These are phyloP conservation scores for Lactarius evosmus DNA, from an alignment of 768 basidiomycete species.

Conservation along the genomic window DNA sequence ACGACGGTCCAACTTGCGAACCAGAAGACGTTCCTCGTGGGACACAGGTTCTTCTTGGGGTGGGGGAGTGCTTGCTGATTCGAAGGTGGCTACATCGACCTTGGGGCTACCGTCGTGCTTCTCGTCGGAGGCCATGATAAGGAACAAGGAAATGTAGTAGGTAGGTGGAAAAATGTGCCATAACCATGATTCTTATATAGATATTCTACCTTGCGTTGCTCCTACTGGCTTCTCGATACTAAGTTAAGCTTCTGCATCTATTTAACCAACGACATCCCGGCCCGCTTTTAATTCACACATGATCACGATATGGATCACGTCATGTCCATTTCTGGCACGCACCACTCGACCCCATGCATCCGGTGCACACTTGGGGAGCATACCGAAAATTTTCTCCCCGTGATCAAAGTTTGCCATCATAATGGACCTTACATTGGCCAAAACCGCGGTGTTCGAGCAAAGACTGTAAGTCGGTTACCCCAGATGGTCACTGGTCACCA, in stretches of 20 bases:
- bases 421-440: too few relatives aligned
- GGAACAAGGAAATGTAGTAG: not conserved
- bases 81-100: not conserved
- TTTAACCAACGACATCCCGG: too few relatives aligned
- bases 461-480: not conserved
- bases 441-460: too few relatives aligned
- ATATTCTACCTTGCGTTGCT: not conserved
- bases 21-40: conserved; percentile 48
- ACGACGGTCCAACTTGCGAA: conserved; percentile 62
- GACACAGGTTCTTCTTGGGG: conserved; percentile 12
- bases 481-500: not conserved
- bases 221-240: not conserved
- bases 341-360: too few relatives aligned
- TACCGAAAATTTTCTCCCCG: too few relatives aligned
- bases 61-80: not conserved
- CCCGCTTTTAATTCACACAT: not conserved
- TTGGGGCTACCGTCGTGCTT: conserved; percentile 8
- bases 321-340: too few relatives aligned
- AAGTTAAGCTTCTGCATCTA: too few relatives aligned
- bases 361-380: too few relatives aligned
- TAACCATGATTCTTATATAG: not conserved
- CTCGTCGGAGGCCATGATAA: conserved; percentile 8
- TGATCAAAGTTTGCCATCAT: too few relatives aligned
- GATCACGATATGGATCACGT: too few relatives aligned
- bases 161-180: not conserved